phyloP scores from a whole-genome alignment of 257 asterid genomes.

The Anisodus acutangulus region DNA sequence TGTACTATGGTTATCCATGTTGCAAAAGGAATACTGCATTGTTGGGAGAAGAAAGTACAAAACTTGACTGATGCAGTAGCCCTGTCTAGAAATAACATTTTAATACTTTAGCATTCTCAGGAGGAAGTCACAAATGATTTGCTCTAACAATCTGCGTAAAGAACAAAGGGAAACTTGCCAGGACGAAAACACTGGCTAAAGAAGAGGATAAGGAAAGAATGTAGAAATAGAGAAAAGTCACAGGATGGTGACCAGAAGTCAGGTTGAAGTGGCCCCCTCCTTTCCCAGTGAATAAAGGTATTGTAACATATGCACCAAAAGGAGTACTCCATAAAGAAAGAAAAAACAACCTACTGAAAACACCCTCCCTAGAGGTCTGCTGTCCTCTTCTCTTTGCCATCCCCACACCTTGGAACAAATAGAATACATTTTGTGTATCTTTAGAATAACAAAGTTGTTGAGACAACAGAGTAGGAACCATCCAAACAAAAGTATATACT shows the following conservation, averaged over 20 bases:
- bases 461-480: background rate
- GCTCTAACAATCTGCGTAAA: background rate
- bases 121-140: background rate
- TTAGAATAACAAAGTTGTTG: background rate
- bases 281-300: constrained; percentile 4
- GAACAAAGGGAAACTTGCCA: constrained; percentile 23
- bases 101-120: background rate
- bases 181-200: background rate
- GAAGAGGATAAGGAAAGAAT: constrained; percentile 22
- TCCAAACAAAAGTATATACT: constrained; percentile 13
- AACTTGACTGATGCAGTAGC: background rate
- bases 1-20: constrained; percentile 17
- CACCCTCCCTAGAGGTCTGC: background rate
- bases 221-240: constrained; percentile 15
- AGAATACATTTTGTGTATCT: background rate
- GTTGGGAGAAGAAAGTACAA: background rate
- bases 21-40: background rate
- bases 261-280: constrained; percentile 9
- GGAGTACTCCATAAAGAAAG: background rate
- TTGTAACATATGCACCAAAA: background rate
- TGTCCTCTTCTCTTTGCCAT: background rate
- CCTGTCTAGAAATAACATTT: background rate
- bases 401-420: background rate
- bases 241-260: constrained; percentile 19
- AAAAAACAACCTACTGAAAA: background rate